Percentiles rank a stretch among this genome's conserved stretches.
These are phyloP conservation scores for Polyplosphaeria fusca DNA, from an alignment of 495 filamentous ascomycete species.

Conservation along the genomic window DNA sequence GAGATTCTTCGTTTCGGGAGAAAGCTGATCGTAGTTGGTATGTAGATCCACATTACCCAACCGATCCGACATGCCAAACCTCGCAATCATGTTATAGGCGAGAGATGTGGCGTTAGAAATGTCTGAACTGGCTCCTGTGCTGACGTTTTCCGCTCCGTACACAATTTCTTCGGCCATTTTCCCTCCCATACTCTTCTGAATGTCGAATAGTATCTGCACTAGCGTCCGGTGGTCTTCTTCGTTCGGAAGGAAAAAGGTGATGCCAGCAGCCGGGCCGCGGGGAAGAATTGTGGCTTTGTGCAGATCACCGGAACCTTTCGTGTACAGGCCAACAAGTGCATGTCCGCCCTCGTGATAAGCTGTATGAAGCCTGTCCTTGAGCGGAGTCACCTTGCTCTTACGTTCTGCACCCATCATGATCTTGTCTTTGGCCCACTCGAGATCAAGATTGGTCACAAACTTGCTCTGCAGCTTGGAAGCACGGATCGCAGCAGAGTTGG, in stretches of 20 bases:
- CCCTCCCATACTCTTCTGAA: conserved; percentile 84
- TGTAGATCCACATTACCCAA: conserved; percentile 87
- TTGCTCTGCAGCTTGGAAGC: conserved; percentile 75
- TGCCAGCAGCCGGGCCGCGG: conserved; percentile 76
- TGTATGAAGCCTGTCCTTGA: conserved; percentile 83
- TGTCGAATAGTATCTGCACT: conserved; percentile 65
- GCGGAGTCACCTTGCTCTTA: conserved; percentile 78
- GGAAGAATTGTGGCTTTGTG: conserved; percentile 98
- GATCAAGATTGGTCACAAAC: conserved; percentile 71
- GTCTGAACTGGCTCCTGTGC: conserved; percentile 64
- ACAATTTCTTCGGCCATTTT: conserved; percentile 93
- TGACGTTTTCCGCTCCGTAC: conserved; percentile 82
- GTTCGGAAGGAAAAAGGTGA: conserved; percentile 80
- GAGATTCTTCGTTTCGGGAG: conserved; percentile 73
- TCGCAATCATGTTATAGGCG: conserved; percentile 81
- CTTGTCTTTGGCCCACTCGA: conserved; percentile 98
- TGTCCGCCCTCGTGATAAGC: conserved; percentile 98
- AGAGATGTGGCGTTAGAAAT: conserved; percentile 72
- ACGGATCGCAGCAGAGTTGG: conserved; percentile 92
- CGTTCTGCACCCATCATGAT: conserved; percentile 96
- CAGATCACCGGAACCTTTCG: conserved; percentile 65
- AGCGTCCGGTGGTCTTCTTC: conserved; percentile 79
- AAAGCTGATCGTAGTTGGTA: conserved; percentile 73
- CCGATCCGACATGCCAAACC: conserved; percentile 80
- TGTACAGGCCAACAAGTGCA: conserved; percentile 81